Conservation (phyloP, 768 basidiomycete genomes). For the Suillus subalutaceus region DNA sequence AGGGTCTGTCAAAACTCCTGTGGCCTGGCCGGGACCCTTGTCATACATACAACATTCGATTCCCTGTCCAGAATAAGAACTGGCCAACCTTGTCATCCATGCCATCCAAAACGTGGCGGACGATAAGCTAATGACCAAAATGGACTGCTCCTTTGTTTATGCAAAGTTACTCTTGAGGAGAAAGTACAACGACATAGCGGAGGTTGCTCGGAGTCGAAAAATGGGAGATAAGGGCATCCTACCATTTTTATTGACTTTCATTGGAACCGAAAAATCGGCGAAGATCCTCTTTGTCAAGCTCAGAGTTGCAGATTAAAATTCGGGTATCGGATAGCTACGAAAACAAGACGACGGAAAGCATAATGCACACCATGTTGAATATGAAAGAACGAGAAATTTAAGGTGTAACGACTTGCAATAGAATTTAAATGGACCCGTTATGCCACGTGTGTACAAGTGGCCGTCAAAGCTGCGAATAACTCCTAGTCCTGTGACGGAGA, state of each 20-base stretch:
- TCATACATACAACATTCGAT: constrained; percentile 15
- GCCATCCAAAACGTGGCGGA: not conserved
- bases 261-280: not conserved
- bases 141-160: not conserved
- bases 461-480: not conserved
- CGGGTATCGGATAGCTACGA: not conserved
- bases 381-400: not conserved
- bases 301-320: not conserved
- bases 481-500: not conserved
- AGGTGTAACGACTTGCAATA: not conserved
- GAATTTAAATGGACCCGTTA: no score
- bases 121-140: constrained; percentile 21
- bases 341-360: constrained; percentile 1
- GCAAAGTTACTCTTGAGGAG: not conserved
- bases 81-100: not conserved
- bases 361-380: not conserved
- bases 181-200: constrained; percentile 5
- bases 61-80: not conserved
- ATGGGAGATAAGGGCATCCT: not conserved
- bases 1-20: not conserved
- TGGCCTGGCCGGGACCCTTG: constrained; percentile 15
- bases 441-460: not conserved
- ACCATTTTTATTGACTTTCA: not conserved
- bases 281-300: not conserved
- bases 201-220: not conserved